Conservation (phyloP, 2,329 filamentous ascomycete species). For the Microcera coccophila region DNA sequence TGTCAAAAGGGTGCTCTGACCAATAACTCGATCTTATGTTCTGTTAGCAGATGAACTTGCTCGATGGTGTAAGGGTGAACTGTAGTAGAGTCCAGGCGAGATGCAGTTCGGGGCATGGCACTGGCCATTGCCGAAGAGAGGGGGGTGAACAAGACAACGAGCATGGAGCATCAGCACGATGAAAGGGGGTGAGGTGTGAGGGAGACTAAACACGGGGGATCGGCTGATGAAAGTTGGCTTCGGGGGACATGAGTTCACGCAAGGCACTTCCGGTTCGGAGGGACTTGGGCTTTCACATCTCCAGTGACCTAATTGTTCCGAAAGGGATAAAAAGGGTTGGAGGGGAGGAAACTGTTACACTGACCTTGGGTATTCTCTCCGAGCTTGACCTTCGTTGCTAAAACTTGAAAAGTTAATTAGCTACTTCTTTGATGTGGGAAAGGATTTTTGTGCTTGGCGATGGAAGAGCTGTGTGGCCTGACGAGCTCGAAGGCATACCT, state of each 20-base stretch:
- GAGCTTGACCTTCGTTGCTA: background rate
- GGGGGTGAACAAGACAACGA: background rate
- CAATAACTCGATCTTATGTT: slow-evolving; percentile 19
- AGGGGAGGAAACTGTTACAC: background rate
- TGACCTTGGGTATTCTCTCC: background rate
- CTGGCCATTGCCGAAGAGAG: background rate
- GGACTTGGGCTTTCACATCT: too few relatives aligned
- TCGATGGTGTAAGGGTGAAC: background rate
- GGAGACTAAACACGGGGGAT: background rate
- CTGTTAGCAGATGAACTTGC: slow-evolving; percentile 8
- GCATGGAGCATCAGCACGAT: background rate
- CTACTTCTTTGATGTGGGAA: too few relatives aligned
- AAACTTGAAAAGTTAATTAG: background rate
- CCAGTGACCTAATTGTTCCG: too few relatives aligned
- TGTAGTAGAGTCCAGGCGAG: background rate
- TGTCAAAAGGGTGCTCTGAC: slow-evolving; percentile 17
- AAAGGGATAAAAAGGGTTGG: too few relatives aligned
- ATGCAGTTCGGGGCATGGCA: background rate
- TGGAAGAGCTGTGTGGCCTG: too few relatives aligned
- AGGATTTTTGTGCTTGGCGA: too few relatives aligned
- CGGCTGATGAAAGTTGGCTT: background rate
- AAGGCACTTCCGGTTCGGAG: too few relatives aligned
- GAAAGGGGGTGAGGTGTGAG: background rate
- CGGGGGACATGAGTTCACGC: too few relatives aligned
- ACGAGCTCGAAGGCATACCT: slow-evolving; percentile 13